These are phyloP conservation scores for Ilex aquifolium DNA, from an alignment of 257 asterid genomes.

Conservation along the genomic window DNA sequence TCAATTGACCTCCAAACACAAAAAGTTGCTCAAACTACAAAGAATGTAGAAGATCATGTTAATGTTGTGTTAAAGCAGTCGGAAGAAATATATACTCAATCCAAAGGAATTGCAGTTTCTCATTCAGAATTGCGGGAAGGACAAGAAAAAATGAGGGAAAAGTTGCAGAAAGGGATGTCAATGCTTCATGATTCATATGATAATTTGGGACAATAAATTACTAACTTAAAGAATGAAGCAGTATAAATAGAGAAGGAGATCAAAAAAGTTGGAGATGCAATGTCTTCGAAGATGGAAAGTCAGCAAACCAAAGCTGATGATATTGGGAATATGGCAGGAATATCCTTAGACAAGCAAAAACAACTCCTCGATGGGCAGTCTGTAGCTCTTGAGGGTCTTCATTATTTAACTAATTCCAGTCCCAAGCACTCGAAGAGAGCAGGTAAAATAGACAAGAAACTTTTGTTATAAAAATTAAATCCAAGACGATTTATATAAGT, in stretches of 20 bases:
- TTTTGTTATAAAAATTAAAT: background rate
- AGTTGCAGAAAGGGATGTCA: constrained; percentile 51
- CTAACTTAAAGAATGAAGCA: constrained; percentile 46
- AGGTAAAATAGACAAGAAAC: constrained; percentile 25
- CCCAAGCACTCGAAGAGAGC: constrained; percentile 84
- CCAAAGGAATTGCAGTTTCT: constrained; percentile 57
- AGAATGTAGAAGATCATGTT: constrained; percentile 48
- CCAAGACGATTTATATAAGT: background rate
- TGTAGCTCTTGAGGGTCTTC: constrained; percentile 55
- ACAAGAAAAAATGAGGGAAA: constrained; percentile 60
- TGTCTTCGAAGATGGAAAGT: constrained; percentile 50
- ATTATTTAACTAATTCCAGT: constrained; percentile 52
- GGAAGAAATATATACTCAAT: constrained; percentile 49
- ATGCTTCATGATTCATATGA: constrained; percentile 43
- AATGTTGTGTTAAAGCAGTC: constrained; percentile 46
- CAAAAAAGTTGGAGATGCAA: constrained; percentile 56
- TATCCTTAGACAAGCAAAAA: constrained; percentile 67
- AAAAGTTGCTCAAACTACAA: constrained; percentile 44
- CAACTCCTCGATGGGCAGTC: constrained; percentile 64
- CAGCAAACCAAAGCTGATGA: constrained; percentile 66
- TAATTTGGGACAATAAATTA: constrained; percentile 47
- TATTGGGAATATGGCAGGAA: constrained; percentile 50
- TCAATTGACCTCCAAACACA: constrained; percentile 46
- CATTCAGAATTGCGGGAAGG: constrained; percentile 54
- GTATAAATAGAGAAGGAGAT: constrained; percentile 65